A percentile compares a stretch with the other conserved stretches of the same genome.
Conservation (phyloP, 1,139 yeast species). For the Arxiozyma heterogenica region DNA sequence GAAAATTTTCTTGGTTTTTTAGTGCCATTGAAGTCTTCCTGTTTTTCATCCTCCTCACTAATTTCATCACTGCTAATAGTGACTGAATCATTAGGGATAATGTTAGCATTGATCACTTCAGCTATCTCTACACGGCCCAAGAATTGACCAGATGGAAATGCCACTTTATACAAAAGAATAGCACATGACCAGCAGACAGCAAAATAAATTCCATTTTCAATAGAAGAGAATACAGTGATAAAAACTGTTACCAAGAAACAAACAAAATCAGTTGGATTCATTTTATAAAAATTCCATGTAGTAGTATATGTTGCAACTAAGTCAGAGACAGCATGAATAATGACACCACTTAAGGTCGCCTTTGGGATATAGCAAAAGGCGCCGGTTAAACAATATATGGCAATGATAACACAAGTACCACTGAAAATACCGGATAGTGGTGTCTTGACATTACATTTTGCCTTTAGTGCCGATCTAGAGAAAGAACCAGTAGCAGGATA, state of each 20-base stretch:
- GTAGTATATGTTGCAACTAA: slow-evolving; percentile 65
- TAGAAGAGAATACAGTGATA: slow-evolving; percentile 69
- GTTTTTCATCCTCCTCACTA: slow-evolving; percentile 5
- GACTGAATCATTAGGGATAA: slow-evolving; percentile 23
- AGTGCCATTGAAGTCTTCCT: slow-evolving; percentile 4
- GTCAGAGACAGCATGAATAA: slow-evolving; percentile 93
- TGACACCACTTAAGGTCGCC: slow-evolving; percentile 77
- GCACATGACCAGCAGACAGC: slow-evolving; percentile 82
- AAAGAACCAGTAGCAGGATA: slow-evolving; percentile 97
- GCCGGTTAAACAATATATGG: slow-evolving; percentile 71
- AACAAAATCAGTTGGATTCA: slow-evolving; percentile 66
- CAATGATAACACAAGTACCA: slow-evolving; percentile 79
- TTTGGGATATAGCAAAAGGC: slow-evolving; percentile 87
- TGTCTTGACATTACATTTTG: slow-evolving; percentile 92
- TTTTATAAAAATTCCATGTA: slow-evolving; percentile 66
- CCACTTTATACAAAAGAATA: slow-evolving; percentile 59
- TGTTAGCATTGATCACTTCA: slow-evolving; percentile 52
- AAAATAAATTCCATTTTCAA: slow-evolving; percentile 86
- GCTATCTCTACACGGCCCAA: slow-evolving; percentile 68
- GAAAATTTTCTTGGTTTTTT: neutral
- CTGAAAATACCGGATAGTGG: slow-evolving; percentile 90
- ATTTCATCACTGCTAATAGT: neutral
- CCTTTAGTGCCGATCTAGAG: slow-evolving; percentile 87
- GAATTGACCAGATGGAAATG: slow-evolving; percentile 75
- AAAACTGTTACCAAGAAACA: slow-evolving; percentile 72